Percentiles rank a stretch among this genome's conserved stretches.
These are phyloP conservation scores for Lipomyces yamanashiensis DNA, from an alignment of 805 yeast genomes.

Conservation along the genomic window DNA sequence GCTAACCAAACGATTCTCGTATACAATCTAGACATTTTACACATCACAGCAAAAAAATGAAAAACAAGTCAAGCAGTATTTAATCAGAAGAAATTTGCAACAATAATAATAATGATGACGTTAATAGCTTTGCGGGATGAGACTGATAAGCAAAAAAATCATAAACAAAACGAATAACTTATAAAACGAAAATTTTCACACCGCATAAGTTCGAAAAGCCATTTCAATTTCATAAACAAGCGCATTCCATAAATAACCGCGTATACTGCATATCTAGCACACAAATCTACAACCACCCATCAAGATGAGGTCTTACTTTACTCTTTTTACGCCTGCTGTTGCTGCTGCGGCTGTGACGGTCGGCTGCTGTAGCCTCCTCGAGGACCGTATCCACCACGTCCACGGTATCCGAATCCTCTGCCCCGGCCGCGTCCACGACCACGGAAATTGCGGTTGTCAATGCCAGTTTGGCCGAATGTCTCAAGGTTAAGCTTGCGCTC, in stretches of 20 bases:
- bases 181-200: not conserved
- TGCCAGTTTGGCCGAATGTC: constrained; percentile 78
- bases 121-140: not conserved
- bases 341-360: constrained; percentile 13
- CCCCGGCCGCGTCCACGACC: constrained; percentile 61
- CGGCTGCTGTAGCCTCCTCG: constrained; percentile 24
- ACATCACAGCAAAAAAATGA: not conserved
- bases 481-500: constrained; percentile 76
- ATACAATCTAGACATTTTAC: not conserved
- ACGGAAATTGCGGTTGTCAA: constrained; percentile 50
- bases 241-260: not conserved
- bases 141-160: not conserved
- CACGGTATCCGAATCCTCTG: constrained; percentile 36
- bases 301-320: not conserved
- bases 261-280: not conserved
- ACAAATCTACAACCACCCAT: not conserved
- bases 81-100: no score
- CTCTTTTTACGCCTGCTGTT: constrained; percentile 5
- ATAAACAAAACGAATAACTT: not conserved
- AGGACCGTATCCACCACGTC: constrained; percentile 47
- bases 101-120: not conserved
- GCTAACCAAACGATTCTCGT: not conserved
- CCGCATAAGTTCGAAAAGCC: not conserved
- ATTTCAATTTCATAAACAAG: not conserved
- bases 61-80: not conserved